Evolutionary conservation across 2,329 filamentous ascomycete species (phyloP).

Genomic region (Zasmidium angulare): DNA sequence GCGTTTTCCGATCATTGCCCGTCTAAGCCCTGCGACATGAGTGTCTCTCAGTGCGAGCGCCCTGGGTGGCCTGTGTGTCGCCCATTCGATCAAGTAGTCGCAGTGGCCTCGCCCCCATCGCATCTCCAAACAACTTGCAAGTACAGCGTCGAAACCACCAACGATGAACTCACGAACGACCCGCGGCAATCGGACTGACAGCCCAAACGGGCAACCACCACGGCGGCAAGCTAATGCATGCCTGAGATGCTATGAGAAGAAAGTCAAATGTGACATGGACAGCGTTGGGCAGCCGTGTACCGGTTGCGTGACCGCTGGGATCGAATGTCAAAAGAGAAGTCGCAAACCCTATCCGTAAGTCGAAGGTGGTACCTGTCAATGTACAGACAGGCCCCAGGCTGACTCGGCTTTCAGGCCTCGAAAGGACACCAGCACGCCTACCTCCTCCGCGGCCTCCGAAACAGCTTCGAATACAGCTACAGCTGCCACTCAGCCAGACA

Average conservation of each 20-base stretch:
- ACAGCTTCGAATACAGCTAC: not conserved
- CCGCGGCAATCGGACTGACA: slow-evolving; percentile 3
- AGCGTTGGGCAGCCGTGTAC: slow-evolving; percentile 10
- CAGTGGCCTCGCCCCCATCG: not conserved
- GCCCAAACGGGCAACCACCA: slow-evolving; percentile 5
- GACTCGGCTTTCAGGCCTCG: slow-evolving; percentile 6
- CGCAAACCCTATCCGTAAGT: slow-evolving; percentile 13
- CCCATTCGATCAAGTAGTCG: not conserved
- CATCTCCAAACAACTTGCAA: not conserved
- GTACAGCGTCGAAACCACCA: not conserved
- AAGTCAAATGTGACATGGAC: slow-evolving; percentile 14
- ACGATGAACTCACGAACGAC: slow-evolving; percentile 5
- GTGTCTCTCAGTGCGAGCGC: not conserved
- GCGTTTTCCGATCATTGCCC: not conserved
- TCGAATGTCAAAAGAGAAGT: slow-evolving; percentile 11
- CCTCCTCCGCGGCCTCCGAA: slow-evolving; percentile 2
- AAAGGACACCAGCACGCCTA: slow-evolving; percentile 8
- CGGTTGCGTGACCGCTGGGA: slow-evolving; percentile 8
- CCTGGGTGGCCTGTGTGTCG: not conserved
- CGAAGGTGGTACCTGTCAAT: not conserved
- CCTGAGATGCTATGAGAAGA: slow-evolving; percentile 13
- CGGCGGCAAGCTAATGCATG: slow-evolving; percentile 12
- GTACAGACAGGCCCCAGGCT: slow-evolving; percentile 1
- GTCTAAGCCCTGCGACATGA: not conserved
- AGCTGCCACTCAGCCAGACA: not conserved